A percentile compares a stretch with the other conserved stretches of the same genome.
These are phyloP conservation scores for Eimeria sp. DNA, from an alignment of 169 alveolate genomes.

Conservation along the genomic window DNA sequence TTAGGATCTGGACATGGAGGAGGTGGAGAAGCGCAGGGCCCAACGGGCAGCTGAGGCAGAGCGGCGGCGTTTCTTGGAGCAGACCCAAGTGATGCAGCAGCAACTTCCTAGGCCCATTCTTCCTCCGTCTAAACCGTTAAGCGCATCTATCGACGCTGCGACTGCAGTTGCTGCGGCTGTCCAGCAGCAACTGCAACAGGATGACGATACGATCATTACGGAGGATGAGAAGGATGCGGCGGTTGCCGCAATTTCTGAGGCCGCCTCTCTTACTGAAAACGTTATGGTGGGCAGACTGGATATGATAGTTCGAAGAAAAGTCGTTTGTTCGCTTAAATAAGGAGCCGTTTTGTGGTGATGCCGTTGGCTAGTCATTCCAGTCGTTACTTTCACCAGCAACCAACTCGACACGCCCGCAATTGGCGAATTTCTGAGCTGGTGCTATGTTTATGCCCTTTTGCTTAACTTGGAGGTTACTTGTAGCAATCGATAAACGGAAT, in stretches of 20 bases:
- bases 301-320: not conserved
- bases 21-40: slow-evolving; percentile 69
- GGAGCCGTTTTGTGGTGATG: not conserved
- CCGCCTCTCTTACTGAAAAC: slow-evolving; percentile 50
- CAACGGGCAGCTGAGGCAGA: slow-evolving; percentile 72
- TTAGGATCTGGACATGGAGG: slow-evolving; percentile 76
- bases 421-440: not conserved
- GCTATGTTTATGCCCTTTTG: not conserved
- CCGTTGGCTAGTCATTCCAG: not conserved
- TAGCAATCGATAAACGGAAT: not conserved
- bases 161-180: slow-evolving; percentile 66
- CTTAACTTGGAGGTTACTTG: not conserved
- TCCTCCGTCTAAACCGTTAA: slow-evolving; percentile 46
- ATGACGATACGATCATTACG: slow-evolving; percentile 32
- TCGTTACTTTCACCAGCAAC: not conserved
- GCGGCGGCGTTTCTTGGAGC: slow-evolving; percentile 61
- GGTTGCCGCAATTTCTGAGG: slow-evolving; percentile 63
- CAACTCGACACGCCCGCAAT: not conserved
- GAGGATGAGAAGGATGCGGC: slow-evolving; percentile 70
- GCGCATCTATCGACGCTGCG: slow-evolving; percentile 40
- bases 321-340: not conserved
- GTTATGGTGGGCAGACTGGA: slow-evolving; percentile 29
- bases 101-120: slow-evolving; percentile 73
- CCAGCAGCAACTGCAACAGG: slow-evolving; percentile 72
- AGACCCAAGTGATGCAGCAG: slow-evolving; percentile 72